Conservation (phyloP, 768 basidiomycete genomes). For the Phanerochaete sordida region DNA sequence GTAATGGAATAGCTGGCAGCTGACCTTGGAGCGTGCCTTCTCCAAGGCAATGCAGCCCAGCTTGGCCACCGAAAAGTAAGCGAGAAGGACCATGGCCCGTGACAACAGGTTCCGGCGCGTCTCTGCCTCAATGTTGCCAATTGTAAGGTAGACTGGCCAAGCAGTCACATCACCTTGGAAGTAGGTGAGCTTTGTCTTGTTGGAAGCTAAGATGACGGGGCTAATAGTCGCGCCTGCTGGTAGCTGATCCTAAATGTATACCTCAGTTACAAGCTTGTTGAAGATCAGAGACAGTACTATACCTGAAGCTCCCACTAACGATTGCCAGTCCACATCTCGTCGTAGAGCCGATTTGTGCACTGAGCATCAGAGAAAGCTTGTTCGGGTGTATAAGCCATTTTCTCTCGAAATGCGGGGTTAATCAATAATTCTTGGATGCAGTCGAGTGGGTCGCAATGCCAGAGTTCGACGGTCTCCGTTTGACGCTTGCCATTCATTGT, state of each 20-base stretch:
- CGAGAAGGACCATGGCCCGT: constrained; percentile 20
- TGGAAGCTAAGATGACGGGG: constrained; percentile 26
- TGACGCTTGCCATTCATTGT: constrained; percentile 1
- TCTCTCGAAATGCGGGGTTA: constrained; percentile 1
- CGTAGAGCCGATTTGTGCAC: neutral
- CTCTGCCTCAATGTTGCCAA: constrained; percentile 26
- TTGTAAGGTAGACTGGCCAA: constrained; percentile 29
- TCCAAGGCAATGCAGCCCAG: constrained; percentile 21
- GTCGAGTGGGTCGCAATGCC: constrained; percentile 28
- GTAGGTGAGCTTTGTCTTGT: constrained; percentile 26
- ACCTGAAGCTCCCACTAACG: constrained; percentile 24
- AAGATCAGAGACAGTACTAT: too few relatives aligned
- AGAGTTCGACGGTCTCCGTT: constrained; percentile 24
- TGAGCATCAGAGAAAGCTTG: neutral
- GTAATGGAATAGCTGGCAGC: constrained; percentile 21
- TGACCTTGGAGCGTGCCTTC: constrained; percentile 1
- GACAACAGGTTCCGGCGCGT: constrained; percentile 15
- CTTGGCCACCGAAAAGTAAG: constrained; percentile 26
- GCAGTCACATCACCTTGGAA: constrained; percentile 24
- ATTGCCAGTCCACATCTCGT: constrained; percentile 24
- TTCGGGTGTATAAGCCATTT: constrained; percentile 6
- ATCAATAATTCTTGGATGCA: constrained; percentile 20
- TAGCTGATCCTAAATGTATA: constrained; percentile 12
- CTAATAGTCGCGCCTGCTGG: constrained; percentile 24
- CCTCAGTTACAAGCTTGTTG: too few relatives aligned